Evolutionary conservation across 306 rosid species (phyloP).

Genomic region (Castanea mollissima): DNA sequence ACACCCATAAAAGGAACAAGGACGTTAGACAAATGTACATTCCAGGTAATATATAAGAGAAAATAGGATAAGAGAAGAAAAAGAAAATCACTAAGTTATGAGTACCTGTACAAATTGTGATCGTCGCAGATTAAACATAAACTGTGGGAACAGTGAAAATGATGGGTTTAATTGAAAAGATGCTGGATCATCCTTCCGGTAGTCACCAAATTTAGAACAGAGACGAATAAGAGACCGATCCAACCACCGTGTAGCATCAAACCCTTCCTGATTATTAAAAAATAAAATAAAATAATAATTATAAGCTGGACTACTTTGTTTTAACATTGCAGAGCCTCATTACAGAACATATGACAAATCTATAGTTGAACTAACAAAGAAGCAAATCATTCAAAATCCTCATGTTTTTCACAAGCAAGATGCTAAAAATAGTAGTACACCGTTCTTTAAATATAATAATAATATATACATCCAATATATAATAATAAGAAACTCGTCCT

Average conservation of each 20-base stretch:
- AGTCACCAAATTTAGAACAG: slow-evolving; percentile 95
- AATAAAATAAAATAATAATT: slow-evolving; percentile 14
- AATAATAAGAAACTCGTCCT: not conserved
- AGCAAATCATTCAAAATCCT: not conserved
- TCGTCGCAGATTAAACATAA: slow-evolving; percentile 89
- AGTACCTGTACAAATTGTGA: slow-evolving; percentile 96
- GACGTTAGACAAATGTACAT: not conserved
- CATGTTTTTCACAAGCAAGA: not conserved
- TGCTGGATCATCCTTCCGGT: slow-evolving; percentile 93
- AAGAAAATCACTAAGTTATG: slow-evolving; percentile 14
- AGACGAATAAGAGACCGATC: slow-evolving; percentile 93
- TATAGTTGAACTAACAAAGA: not conserved
- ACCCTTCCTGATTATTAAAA: slow-evolving; percentile 66
- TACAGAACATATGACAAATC: not conserved
- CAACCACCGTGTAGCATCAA: slow-evolving; percentile 96
- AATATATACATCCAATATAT: not conserved
- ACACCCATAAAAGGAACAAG: not conserved
- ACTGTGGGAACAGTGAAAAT: slow-evolving; percentile 90
- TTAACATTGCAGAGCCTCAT: not conserved
- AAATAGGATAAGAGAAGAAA: slow-evolving; percentile 8
- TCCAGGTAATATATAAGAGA: not conserved
- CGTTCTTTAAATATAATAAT: not conserved
- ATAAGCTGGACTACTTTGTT: slow-evolving; percentile 8
- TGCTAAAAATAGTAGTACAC: not conserved
- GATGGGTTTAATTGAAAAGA: slow-evolving; percentile 83